Conservation (phyloP, 1,284 basidiomycete species). For the Irpex lacteus region DNA sequence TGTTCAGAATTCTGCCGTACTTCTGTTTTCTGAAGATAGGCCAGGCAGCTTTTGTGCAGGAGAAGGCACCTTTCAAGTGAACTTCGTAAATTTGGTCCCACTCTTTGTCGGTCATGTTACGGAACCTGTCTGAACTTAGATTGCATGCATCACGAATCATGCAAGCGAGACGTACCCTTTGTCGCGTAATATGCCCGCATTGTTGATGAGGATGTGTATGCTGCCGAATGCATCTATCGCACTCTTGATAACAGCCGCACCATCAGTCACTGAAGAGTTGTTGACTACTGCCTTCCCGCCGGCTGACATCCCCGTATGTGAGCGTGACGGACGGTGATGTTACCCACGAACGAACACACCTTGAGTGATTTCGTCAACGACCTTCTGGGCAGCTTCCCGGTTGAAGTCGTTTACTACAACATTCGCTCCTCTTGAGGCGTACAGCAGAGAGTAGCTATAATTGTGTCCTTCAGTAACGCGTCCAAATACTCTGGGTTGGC, state of each 20-base stretch:
- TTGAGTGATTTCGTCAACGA: constrained; percentile 86
- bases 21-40: constrained; percentile 94
- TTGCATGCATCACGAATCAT: neutral
- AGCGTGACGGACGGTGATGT: neutral
- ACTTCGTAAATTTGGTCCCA: constrained; percentile 88
- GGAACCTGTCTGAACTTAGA: constrained; percentile 55
- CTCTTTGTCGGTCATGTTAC: constrained; percentile 89
- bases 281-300: constrained; percentile 88
- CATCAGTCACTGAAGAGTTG: constrained; percentile 88
- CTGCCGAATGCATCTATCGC: constrained; percentile 87
- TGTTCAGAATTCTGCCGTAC: constrained; percentile 91
- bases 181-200: constrained; percentile 91
- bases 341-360: constrained; percentile 44
- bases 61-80: constrained; percentile 92
- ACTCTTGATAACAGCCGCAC: constrained; percentile 82
- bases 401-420: constrained; percentile 97
- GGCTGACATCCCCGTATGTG: constrained; percentile 41
- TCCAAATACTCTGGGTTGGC: neutral
- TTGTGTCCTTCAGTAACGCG: neutral
- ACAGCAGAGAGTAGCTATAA: constrained; percentile 84
- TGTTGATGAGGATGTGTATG: constrained; percentile 89
- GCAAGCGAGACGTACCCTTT: constrained; percentile 55
- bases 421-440: constrained; percentile 89
- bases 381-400: constrained; percentile 84
- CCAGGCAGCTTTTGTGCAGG: constrained; percentile 98